Conservation (phyloP, 2,329 filamentous ascomycete species). For the Xylariaceae sp. region DNA sequence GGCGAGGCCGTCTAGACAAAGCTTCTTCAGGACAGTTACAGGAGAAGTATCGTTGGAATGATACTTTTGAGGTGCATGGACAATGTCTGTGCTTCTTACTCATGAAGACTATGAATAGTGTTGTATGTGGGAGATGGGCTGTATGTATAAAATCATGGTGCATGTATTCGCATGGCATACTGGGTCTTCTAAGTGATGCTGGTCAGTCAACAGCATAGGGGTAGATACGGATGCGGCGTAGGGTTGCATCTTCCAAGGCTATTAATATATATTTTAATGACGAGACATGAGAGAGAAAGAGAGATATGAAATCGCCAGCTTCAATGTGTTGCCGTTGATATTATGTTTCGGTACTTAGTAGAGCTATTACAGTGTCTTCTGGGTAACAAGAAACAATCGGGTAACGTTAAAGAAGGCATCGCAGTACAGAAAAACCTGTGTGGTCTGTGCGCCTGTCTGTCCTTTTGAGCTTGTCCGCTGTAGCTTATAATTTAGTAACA, state of each 20-base stretch:
- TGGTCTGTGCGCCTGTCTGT: no score
- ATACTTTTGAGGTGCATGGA: slow-evolving; percentile 14
- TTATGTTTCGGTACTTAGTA: background rate
- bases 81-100: slow-evolving; percentile 17
- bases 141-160: slow-evolving; percentile 35
- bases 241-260: slow-evolving; percentile 16
- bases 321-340: background rate
- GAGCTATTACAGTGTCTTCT: no score
- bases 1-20: background rate
- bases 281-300: slow-evolving; percentile 11
- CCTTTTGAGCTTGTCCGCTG: no score
- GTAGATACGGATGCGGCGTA: slow-evolving; percentile 1
- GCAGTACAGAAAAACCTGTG: no score
- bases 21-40: slow-evolving; percentile 1
- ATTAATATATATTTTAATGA: slow-evolving; percentile 13
- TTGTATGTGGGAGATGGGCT: slow-evolving; percentile 16
- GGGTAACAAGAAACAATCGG: no score
- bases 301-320: slow-evolving; percentile 11
- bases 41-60: background rate
- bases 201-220: slow-evolving; percentile 8
- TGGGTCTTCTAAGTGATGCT: slow-evolving; percentile 12
- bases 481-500: no score
- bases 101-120: slow-evolving; percentile 10
- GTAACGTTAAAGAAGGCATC: no score
- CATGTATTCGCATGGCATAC: slow-evolving; percentile 24